Base-by-base conservation (phyloP, 345 rosid species). In the Brassica juncea region DNA sequence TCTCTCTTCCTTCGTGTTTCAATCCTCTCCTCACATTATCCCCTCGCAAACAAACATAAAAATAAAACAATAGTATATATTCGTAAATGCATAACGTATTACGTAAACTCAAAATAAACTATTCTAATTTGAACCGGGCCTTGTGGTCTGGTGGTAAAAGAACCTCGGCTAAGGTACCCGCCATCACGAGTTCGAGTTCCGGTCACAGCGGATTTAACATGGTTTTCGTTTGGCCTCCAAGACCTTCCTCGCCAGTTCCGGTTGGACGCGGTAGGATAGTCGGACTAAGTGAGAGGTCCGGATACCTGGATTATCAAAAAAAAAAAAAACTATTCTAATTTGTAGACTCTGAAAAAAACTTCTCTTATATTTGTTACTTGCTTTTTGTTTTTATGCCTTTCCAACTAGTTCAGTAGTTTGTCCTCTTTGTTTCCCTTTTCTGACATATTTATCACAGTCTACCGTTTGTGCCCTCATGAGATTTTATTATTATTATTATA, bases 11-110 rank as follows among this genome's bases (percentile, higher is more conserved):
- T 77, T 75, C 80, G 83, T 81, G 83, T 81, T 65, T 81, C 77
- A 81, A 71, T 71, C 80, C 77, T 57, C 73, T 65, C 83, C 80
- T 80, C 83, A 70, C 72, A 80, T 70, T 80, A 57, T 71, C 21
- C 10, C 69, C 25, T 65, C 77, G 42, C 83, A 57, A 75, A 80
- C 76, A 70, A 70, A 57, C 72, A 64, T 75, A 70, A 16, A 16
- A 80, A 80, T 55, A 70, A 68, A 74, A 75, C 59, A 55, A 80
- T 14, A 64, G 57, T 65, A 63, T 2, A 75, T 63, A 70, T 39
- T 35, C 35, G 19, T 35, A 8, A 27, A 73, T 54, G 59, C 21
- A 64, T 80, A 16, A 73, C n/a, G 49, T 49, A 80, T 80, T 70
- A 80, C 79, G 80, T 80, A 68, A 68, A 61, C 71, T 28, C 59